Evolutionary conservation across 805 yeast genomes (phyloP).

Genomic region (Zygoascus tannicola): DNA sequence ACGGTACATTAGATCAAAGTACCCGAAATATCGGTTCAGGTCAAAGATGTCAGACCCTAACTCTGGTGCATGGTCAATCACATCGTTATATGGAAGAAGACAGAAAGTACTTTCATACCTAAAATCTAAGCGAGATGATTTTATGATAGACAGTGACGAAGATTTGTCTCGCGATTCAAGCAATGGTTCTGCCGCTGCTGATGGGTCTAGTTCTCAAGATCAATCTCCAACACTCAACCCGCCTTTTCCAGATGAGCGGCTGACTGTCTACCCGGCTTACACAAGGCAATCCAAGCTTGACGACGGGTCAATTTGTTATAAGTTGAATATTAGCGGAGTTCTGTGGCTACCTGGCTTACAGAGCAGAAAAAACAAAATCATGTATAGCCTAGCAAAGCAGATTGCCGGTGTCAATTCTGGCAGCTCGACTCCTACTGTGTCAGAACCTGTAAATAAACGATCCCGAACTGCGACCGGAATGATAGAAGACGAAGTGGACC

Average conservation of each 20-base stretch:
- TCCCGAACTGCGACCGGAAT: conserved; percentile 2
- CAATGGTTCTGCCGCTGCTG: conserved; percentile 5
- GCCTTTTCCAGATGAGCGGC: conserved; percentile 40
- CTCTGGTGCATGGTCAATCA: background rate
- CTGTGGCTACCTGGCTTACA: conserved; percentile 58
- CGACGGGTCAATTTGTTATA: conserved; percentile 27
- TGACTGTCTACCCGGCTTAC: conserved; percentile 54
- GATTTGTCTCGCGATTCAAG: conserved; percentile 4
- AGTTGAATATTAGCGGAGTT: conserved; percentile 65
- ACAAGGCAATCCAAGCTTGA: conserved; percentile 25
- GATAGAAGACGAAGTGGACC: conserved; percentile 1
- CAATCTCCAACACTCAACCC: conserved; percentile 6
- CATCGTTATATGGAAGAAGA: conserved; percentile 5
- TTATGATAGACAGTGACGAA: conserved; percentile 7
- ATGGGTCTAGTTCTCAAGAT: background rate
- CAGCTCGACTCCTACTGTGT: background rate
- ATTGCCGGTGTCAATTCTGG: conserved; percentile 34
- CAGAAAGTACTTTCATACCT: conserved; percentile 13
- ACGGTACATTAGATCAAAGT: background rate
- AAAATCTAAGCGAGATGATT: conserved; percentile 13
- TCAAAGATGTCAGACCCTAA: background rate
- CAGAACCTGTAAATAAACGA: conserved; percentile 5
- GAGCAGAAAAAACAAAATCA: conserved; percentile 59
- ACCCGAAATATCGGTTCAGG: background rate
- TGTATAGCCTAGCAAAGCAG: conserved; percentile 61